Conservation (phyloP, 148 eudicot genomes). For the Drosera capensis region DNA sequence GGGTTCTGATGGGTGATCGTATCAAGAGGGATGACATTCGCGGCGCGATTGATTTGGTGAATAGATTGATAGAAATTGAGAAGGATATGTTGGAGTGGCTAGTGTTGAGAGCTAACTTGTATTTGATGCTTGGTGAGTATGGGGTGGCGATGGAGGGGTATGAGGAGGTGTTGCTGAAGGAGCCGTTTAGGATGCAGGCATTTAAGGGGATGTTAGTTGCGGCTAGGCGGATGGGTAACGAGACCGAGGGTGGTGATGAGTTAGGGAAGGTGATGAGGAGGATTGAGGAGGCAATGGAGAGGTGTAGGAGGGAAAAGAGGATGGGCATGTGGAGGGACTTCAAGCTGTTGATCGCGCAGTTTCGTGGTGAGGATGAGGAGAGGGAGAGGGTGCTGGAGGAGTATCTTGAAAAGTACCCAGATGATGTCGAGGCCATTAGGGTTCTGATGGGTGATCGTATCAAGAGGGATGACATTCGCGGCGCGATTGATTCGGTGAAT, state of each 20-base stretch:
- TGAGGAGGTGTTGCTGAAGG: conserved; percentile 33
- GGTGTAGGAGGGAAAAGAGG: neutral
- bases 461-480: conserved; percentile 31
- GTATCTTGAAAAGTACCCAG: conserved; percentile 15
- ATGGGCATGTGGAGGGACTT: too few relatives aligned
- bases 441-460: conserved; percentile 42
- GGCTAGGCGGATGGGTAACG: conserved; percentile 43
- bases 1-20: conserved; percentile 37
- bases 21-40: conserved; percentile 37
- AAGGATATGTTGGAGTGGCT: conserved; percentile 52
- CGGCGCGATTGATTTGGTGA: conserved; percentile 33
- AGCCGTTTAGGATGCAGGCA: conserved; percentile 55
- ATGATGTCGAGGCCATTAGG: conserved; percentile 24
- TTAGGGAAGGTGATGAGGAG: conserved; percentile 25
- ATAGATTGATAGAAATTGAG: conserved; percentile 35
- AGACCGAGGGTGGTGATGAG: conserved; percentile 16
- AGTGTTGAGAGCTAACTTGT: conserved; percentile 44
- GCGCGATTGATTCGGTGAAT: conserved; percentile 33
- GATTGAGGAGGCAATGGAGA: conserved; percentile 12
- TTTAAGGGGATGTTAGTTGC: conserved; percentile 60
- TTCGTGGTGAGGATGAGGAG: conserved; percentile 18
- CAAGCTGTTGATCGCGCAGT: conserved; percentile 57
- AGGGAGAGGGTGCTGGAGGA: conserved; percentile 28
- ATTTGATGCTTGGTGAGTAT: conserved; percentile 28
- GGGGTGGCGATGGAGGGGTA: conserved; percentile 41